These are phyloP conservation scores for Meira miltonrushii DNA, from an alignment of 1,284 basidiomycete species.

Conservation along the genomic window DNA sequence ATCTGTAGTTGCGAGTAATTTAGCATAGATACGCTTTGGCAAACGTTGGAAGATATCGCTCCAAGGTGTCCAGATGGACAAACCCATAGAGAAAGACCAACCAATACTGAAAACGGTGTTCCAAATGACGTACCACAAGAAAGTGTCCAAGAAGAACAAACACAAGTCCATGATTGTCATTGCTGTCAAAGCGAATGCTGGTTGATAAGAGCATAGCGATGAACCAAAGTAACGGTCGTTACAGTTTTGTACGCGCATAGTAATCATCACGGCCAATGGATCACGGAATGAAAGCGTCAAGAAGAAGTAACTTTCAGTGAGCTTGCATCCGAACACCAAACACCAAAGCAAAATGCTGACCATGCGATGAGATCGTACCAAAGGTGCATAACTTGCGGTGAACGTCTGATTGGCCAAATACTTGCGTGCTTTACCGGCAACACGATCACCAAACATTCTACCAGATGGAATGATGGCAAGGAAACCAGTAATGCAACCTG, in stretches of 20 bases:
- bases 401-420: slow-evolving; percentile 53
- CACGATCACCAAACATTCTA: slow-evolving; percentile 50
- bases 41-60: slow-evolving; percentile 52
- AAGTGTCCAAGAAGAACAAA: slow-evolving; percentile 53
- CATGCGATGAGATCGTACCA: slow-evolving; percentile 37
- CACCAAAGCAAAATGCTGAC: slow-evolving; percentile 48
- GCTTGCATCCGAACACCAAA: slow-evolving; percentile 52
- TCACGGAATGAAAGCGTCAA: slow-evolving; percentile 51
- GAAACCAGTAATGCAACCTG: slow-evolving; percentile 45
- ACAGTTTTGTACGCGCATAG: slow-evolving; percentile 48
- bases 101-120: slow-evolving; percentile 52
- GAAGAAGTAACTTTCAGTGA: slow-evolving; percentile 53
- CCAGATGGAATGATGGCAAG: slow-evolving; percentile 50
- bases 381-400: slow-evolving; percentile 48
- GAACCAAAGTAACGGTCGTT: slow-evolving; percentile 52
- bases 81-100: slow-evolving; percentile 51
- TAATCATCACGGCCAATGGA: slow-evolving; percentile 50
- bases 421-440: slow-evolving; percentile 51
- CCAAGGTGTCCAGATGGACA: slow-evolving; percentile 53
- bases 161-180: slow-evolving; percentile 52
- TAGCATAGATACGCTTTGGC: slow-evolving; percentile 53
- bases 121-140: slow-evolving; percentile 53
- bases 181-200: slow-evolving; percentile 46
- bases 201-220: slow-evolving; percentile 47
- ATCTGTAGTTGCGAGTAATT: slow-evolving; percentile 51